Percentiles rank a stretch among this genome's conserved stretches.
Conservation (phyloP, 768 basidiomycete genomes). For the Lyophyllum decastes region DNA sequence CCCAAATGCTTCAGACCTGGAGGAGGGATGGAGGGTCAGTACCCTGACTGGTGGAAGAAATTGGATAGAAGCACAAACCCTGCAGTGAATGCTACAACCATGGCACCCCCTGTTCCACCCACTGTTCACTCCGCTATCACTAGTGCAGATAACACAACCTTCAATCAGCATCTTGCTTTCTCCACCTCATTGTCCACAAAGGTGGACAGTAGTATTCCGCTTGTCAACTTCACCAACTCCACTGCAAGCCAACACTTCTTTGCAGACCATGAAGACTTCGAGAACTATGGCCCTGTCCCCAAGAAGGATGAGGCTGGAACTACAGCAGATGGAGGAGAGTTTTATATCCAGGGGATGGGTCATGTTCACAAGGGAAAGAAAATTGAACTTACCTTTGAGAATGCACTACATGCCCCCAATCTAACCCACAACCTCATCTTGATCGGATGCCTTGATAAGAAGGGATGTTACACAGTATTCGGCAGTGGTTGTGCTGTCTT, state of each 20-base stretch:
- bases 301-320: neutral
- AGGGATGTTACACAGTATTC: neutral
- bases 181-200: neutral
- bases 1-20: neutral
- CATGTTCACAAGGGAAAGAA: neutral
- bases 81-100: neutral
- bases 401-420: slow-evolving; percentile 7
- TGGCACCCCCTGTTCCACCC: neutral
- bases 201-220: neutral
- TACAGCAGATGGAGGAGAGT: neutral
- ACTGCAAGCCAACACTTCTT: neutral
- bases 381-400: slow-evolving; percentile 2
- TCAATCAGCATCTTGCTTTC: neutral
- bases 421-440: slow-evolving; percentile 10
- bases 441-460: neutral
- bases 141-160: neutral
- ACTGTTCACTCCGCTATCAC: neutral
- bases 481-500: neutral
- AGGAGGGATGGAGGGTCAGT: slow-evolving; percentile 2
- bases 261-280: neutral
- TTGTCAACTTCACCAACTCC: neutral
- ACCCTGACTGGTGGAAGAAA: neutral
- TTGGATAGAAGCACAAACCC: neutral
- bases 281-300: neutral
- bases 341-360: neutral